Evolutionary conservation across 2,329 filamentous ascomycete genomes (phyloP).

Genomic region (Gaeumannomyces tritici): DNA sequence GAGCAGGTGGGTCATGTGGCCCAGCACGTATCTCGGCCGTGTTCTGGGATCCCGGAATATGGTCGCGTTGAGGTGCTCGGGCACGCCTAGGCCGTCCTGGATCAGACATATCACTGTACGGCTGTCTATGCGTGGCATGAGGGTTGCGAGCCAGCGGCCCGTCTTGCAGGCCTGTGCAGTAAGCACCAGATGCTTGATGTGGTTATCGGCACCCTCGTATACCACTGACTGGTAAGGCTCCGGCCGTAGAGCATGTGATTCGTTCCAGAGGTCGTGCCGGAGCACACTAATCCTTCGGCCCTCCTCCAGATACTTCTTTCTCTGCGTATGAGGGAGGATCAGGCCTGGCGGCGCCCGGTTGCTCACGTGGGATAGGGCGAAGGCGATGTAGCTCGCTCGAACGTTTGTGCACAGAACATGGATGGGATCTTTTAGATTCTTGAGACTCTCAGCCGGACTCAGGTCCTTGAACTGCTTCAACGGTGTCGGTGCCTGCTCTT

Average conservation of each 20-base stretch:
- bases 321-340: not conserved
- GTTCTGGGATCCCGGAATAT: conserved; percentile 58
- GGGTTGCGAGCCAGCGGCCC: conserved; percentile 13
- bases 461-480: not conserved
- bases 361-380: conserved; percentile 5
- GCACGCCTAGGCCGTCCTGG: conserved; percentile 56
- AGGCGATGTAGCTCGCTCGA: conserved; percentile 8
- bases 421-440: not conserved
- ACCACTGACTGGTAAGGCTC: not conserved
- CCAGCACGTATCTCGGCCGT: conserved; percentile 69
- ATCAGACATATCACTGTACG: conserved; percentile 23
- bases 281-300: not conserved
- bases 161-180: conserved; percentile 18
- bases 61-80: conserved; percentile 64
- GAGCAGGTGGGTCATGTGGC: conserved; percentile 44
- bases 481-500: not conserved
- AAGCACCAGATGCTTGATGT: conserved; percentile 19
- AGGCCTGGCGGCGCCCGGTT: not conserved
- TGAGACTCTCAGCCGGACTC: not conserved
- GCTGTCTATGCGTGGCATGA: conserved; percentile 20
- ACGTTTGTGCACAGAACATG: not conserved
- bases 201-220: not conserved
- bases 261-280: not conserved
- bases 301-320: not conserved
- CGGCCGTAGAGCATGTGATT: not conserved